phyloP scores from a whole-genome alignment of 768 basidiomycete genomes.

The Cubamyces sp. region DNA sequence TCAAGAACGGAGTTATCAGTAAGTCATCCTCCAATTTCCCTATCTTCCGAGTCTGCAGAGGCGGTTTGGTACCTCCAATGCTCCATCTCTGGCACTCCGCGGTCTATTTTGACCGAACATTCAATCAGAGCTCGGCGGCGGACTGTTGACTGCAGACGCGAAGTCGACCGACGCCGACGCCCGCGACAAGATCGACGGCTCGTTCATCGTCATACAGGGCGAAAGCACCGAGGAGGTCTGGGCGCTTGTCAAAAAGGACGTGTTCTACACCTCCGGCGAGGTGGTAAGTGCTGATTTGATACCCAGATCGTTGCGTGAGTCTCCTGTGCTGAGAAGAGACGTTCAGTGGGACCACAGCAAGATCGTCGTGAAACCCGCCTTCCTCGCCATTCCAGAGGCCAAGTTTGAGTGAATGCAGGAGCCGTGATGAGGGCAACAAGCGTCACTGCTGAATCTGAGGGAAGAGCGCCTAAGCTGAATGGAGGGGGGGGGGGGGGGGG shows the following conservation, averaged over 20 bases:
- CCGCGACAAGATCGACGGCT: conserved; percentile 1
- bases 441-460: no score
- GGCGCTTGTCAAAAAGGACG: conserved; percentile 10
- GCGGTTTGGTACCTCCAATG: no score
- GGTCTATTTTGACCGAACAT: neutral
- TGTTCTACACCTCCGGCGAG: conserved; percentile 19
- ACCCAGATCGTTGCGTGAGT: no score
- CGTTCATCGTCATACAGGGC: conserved; percentile 4
- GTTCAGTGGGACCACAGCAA: neutral
- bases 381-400: neutral
- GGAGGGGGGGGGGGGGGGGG: no score
- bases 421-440: no score
- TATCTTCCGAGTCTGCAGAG: no score
- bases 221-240: conserved; percentile 3
- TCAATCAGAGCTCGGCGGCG: conserved; percentile 1
- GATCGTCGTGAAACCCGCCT: neutral
- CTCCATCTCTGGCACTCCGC: neutral
- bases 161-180: conserved; percentile 10
- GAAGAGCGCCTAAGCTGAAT: no score
- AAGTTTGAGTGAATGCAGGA: neutral
- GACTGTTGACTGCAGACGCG: neutral
- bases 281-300: no score
- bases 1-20: conserved; percentile 15
- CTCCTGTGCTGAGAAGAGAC: no score
- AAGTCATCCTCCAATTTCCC: neutral